These are phyloP conservation scores for Syzygium jambos DNA, from an alignment of 345 rosid species.

Conservation along the genomic window DNA sequence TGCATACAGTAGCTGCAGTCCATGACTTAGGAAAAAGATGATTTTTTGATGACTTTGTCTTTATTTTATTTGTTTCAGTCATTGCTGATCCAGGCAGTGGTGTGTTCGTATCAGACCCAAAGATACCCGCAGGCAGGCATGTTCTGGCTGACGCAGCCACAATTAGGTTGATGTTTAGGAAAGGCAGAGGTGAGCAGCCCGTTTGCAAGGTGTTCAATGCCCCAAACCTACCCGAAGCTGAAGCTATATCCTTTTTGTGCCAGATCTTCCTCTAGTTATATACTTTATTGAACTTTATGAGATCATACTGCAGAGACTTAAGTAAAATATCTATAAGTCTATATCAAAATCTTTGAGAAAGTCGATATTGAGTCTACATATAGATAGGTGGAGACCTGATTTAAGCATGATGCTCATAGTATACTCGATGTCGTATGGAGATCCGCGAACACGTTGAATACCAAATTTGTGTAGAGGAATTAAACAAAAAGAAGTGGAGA, in stretches of 20 bases:
- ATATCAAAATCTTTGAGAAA: background rate
- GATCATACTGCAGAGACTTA: background rate
- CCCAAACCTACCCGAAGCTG: slow-evolving; percentile 45
- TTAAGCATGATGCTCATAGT: too few relatives aligned
- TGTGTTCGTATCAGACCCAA: too few relatives aligned
- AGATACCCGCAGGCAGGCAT: too few relatives aligned
- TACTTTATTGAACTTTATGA: background rate
- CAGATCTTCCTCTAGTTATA: background rate
- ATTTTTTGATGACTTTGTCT: too few relatives aligned
- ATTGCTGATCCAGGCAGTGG: too few relatives aligned
- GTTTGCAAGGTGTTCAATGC: slow-evolving; percentile 22
- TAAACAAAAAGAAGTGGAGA: background rate
- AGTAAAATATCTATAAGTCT: background rate
- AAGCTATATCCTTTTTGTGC: slow-evolving; percentile 62
- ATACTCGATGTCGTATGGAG: background rate
- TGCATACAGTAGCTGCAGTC: too few relatives aligned
- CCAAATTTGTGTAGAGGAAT: fast-evolving
- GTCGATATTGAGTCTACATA: background rate
- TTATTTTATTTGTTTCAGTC: too few relatives aligned
- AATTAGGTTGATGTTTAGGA: too few relatives aligned
- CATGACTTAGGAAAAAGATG: background rate
- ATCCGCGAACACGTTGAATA: background rate
- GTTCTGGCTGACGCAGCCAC: too few relatives aligned
- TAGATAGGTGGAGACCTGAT: background rate
- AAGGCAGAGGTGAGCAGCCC: too few relatives aligned